These are phyloP conservation scores for Exophiala spinifera DNA, from an alignment of 2,329 filamentous ascomycete species.

Conservation along the genomic window DNA sequence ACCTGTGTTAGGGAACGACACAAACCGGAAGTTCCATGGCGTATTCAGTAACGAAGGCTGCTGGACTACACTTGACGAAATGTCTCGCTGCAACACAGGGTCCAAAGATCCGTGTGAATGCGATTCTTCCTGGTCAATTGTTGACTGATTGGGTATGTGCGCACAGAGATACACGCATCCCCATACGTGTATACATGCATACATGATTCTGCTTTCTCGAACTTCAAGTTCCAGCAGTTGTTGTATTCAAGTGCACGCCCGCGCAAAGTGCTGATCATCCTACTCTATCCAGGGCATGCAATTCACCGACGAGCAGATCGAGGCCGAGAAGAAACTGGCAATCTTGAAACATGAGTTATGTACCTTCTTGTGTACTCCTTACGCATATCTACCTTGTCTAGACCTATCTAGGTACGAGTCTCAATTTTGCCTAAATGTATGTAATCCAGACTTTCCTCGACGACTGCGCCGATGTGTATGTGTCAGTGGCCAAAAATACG, in stretches of 20 bases:
- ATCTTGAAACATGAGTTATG: constrained; percentile 53
- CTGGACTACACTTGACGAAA: constrained; percentile 65
- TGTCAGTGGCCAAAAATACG: constrained; percentile 41
- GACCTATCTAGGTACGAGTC: no score
- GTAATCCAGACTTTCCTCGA: constrained; percentile 39
- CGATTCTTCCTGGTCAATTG: constrained; percentile 61
- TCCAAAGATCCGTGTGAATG: constrained; percentile 61
- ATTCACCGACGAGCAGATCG: constrained; percentile 57
- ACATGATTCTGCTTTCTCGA: no score
- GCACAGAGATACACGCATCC: no score
- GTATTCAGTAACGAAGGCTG: constrained; percentile 76
- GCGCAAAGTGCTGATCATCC: not conserved
- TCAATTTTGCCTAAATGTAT: not conserved
- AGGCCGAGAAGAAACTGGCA: constrained; percentile 52
- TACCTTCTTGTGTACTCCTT: not conserved
- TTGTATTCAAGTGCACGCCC: no score
- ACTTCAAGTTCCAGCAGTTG: no score
- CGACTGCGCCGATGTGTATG: constrained; percentile 40
- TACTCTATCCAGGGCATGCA: constrained; percentile 50
- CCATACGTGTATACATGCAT: no score
- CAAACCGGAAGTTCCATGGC: constrained; percentile 62
- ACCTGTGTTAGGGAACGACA: constrained; percentile 49
- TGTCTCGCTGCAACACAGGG: constrained; percentile 61
- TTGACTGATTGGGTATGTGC: constrained; percentile 60
- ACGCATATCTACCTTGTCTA: no score